Conservation (phyloP, 2,329 filamentous ascomycete species). For the Ceratocystis huliohia region DNA sequence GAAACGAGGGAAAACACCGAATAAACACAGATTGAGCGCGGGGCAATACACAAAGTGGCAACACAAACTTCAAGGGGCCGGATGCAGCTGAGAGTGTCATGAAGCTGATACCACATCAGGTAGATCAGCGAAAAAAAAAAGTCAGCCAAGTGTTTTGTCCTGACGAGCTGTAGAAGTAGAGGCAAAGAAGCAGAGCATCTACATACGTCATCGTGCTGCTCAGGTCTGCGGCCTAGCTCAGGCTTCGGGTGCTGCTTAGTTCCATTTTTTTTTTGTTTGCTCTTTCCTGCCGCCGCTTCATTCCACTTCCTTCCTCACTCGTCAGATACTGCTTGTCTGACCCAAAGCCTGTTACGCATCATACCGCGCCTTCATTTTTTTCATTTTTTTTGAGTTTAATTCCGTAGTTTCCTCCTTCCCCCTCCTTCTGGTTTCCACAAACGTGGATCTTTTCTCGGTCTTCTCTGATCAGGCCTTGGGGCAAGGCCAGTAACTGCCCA, state of each 20-base stretch:
- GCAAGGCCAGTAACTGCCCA: too few relatives aligned
- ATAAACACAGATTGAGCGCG: neutral
- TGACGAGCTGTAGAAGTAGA: neutral
- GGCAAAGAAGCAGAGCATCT: neutral
- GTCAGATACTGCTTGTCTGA: too few relatives aligned
- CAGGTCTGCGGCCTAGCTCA: neutral
- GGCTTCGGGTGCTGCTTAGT: neutral
- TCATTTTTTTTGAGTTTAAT: too few relatives aligned
- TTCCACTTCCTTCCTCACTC: too few relatives aligned
- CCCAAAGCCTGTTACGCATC: too few relatives aligned
- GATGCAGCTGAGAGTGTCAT: neutral
- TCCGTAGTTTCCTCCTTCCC: too few relatives aligned
- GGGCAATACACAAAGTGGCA: neutral
- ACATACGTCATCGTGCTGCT: neutral
- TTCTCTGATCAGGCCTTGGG: too few relatives aligned
- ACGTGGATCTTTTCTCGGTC: too few relatives aligned
- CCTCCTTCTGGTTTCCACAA: too few relatives aligned
- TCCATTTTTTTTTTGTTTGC: neutral
- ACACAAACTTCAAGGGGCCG: neutral
- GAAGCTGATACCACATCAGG: neutral
- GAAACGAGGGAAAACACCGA: neutral
- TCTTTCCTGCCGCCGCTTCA: neutral
- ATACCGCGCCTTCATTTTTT: too few relatives aligned
- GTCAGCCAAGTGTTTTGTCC: neutral
- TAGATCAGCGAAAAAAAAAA: neutral